Percentiles rank a stretch among this genome's conserved stretches.
These are phyloP conservation scores for Pythium dissimile DNA, from an alignment of 352 stramenopile genomes.

Conservation along the genomic window DNA sequence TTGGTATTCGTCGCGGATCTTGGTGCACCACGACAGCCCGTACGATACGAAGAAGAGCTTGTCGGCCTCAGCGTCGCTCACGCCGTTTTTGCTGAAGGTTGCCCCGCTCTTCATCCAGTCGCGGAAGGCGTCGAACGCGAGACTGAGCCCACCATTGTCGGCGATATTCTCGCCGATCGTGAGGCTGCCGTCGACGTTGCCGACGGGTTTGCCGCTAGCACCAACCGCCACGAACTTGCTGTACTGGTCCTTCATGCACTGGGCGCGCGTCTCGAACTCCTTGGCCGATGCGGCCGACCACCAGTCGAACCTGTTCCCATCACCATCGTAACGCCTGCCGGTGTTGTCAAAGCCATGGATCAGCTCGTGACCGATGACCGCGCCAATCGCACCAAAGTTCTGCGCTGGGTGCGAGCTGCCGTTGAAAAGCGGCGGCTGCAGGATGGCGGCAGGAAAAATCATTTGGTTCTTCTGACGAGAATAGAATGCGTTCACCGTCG, in stretches of 20 bases:
- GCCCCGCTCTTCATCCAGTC: neutral
- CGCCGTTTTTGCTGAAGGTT: slow-evolving; percentile 30
- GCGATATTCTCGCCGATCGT: slow-evolving; percentile 72
- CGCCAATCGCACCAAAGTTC: slow-evolving; percentile 90
- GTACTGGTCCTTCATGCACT: slow-evolving; percentile 64
- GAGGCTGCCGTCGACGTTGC: slow-evolving; percentile 43
- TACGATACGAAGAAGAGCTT: slow-evolving; percentile 59
- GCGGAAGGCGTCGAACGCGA: slow-evolving; percentile 54
- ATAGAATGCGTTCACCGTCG: slow-evolving; percentile 89
- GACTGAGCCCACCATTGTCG: slow-evolving; percentile 50
- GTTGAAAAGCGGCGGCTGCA: slow-evolving; percentile 92
- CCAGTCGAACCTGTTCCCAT: slow-evolving; percentile 89
- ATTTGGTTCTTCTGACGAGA: slow-evolving; percentile 75
- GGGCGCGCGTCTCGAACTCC: slow-evolving; percentile 61
- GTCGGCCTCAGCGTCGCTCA: slow-evolving; percentile 21
- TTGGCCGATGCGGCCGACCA: slow-evolving; percentile 77
- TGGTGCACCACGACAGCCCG: slow-evolving; percentile 55
- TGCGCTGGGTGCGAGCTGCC: slow-evolving; percentile 66
- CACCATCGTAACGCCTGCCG: slow-evolving; percentile 76
- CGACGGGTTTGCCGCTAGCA: slow-evolving; percentile 29
- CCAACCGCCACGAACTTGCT: slow-evolving; percentile 3
- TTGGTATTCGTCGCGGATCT: slow-evolving; percentile 26
- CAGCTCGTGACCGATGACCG: slow-evolving; percentile 93
- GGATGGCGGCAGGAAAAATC: slow-evolving; percentile 91
- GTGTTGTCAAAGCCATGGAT: slow-evolving; percentile 93